Conservation (phyloP, 2,329 filamentous ascomycete species). For the Colletotrichum sp. region DNA sequence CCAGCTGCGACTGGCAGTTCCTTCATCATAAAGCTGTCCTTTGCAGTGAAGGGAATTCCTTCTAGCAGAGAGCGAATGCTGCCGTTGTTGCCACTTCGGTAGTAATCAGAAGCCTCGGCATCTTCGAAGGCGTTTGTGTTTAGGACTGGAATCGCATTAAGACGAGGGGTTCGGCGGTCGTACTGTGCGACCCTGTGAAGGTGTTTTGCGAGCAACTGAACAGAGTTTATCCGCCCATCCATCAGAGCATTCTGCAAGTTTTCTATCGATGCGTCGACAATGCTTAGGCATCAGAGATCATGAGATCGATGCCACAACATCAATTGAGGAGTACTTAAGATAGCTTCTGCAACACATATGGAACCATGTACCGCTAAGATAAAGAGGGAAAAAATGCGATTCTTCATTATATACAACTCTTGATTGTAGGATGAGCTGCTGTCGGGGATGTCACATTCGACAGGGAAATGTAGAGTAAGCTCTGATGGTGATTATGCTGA, state of each 20-base stretch:
- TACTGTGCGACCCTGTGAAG: not conserved
- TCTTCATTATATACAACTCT: not conserved
- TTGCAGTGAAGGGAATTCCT: not conserved
- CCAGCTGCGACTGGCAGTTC: not conserved
- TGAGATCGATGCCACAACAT: not conserved
- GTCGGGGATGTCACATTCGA: too few relatives aligned
- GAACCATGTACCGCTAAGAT: not conserved
- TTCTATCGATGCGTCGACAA: not conserved
- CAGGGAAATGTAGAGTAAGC: not conserved
- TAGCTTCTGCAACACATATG: not conserved
- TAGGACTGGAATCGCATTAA: not conserved
- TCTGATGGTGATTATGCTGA: not conserved
- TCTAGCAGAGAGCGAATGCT: not conserved
- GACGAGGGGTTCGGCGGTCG: not conserved
- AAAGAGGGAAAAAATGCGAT: fast-evolving
- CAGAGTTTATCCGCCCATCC: not conserved
- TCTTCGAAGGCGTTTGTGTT: not conserved
- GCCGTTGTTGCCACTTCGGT: not conserved
- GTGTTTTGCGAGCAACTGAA: not conserved
- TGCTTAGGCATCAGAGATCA: not conserved
- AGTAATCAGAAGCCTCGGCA: not conserved
- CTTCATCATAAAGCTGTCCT: not conserved
- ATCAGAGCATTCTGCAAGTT: not conserved
- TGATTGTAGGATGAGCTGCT: not conserved
- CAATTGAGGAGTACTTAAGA: not conserved